phyloP scores from a whole-genome alignment of 1,284 basidiomycete genomes.

The Ceratobasidium sp. region DNA sequence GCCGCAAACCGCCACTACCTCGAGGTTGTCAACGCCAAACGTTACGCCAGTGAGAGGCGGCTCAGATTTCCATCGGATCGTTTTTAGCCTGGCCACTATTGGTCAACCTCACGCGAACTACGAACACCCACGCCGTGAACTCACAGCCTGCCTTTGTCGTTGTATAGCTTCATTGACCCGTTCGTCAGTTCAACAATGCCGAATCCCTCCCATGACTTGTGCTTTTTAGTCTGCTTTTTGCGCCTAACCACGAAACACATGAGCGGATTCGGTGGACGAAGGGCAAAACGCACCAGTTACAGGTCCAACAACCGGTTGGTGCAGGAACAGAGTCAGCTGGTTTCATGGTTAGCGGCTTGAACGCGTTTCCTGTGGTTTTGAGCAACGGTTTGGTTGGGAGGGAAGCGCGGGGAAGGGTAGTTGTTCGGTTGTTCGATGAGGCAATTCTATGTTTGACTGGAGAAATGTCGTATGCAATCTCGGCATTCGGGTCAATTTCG shows the following conservation, averaged over 20 bases:
- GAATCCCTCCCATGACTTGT: slow-evolving; percentile 43
- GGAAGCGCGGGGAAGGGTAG: not conserved
- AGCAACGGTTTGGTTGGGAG: not conserved
- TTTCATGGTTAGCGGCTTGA: slow-evolving; percentile 38
- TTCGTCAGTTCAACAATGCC: slow-evolving; percentile 36
- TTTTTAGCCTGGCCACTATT: slow-evolving; percentile 15
- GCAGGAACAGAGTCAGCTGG: not conserved
- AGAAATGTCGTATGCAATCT: slow-evolving; percentile 29
- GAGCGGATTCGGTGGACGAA: too few relatives aligned
- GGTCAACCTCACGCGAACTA: not conserved
- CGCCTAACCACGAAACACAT: slow-evolving; percentile 18
- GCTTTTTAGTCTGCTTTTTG: slow-evolving; percentile 38
- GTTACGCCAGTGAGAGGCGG: slow-evolving; percentile 38
- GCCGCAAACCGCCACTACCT: not conserved
- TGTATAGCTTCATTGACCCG: slow-evolving; percentile 33
- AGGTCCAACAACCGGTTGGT: slow-evolving; percentile 37
- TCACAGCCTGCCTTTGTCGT: slow-evolving; percentile 37
- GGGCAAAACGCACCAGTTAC: slow-evolving; percentile 20
- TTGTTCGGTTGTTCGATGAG: slow-evolving; percentile 50
- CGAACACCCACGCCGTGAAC: not conserved
- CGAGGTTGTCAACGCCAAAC: slow-evolving; percentile 36
- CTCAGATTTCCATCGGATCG: slow-evolving; percentile 35
- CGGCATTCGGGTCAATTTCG: not conserved
- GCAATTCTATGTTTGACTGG: slow-evolving; percentile 59
- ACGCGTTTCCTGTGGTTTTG: slow-evolving; percentile 5